Conservation (phyloP, 257 asterid species). For the Phtheirospermum japonicum region DNA sequence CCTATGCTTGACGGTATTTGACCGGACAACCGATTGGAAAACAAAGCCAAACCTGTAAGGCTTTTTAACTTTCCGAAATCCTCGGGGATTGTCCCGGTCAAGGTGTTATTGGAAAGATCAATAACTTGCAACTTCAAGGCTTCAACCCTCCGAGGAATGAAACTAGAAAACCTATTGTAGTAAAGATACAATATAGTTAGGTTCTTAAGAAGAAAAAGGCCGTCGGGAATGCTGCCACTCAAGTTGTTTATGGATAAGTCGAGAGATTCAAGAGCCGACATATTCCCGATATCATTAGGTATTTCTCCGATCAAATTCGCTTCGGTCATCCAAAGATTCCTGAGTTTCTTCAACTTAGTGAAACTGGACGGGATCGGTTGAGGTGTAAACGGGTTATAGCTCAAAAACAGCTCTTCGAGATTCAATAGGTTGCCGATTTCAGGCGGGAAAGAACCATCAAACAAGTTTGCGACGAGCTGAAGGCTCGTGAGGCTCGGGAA, state of each 20-base stretch:
- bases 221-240: conserved; percentile 57
- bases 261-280: conserved; percentile 50
- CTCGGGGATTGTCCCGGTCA: conserved; percentile 63
- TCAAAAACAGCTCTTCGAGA: conserved; percentile 50
- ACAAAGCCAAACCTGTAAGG: conserved; percentile 53
- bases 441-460: conserved; percentile 52
- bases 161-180: conserved; percentile 53
- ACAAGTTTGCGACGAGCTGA: conserved; percentile 32
- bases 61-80: conserved; percentile 60
- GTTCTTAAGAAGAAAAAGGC: conserved; percentile 55
- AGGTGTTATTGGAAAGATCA: conserved; percentile 54
- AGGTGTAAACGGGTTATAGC: conserved; percentile 43
- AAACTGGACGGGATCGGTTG: conserved; percentile 62
- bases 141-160: conserved; percentile 50
- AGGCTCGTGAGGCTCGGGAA: conserved; percentile 45
- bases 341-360: conserved; percentile 52
- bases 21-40: conserved; percentile 61
- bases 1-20: conserved; percentile 57
- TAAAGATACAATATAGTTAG: conserved; percentile 33
- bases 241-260: conserved; percentile 55
- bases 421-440: conserved; percentile 57
- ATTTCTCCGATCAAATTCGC: conserved; percentile 60
- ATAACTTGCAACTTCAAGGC: conserved; percentile 43
- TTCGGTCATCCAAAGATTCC: conserved; percentile 39
- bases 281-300: conserved; percentile 53